These are phyloP conservation scores for Suillus subaureus DNA, from an alignment of 768 basidiomycete genomes.

Conservation along the genomic window DNA sequence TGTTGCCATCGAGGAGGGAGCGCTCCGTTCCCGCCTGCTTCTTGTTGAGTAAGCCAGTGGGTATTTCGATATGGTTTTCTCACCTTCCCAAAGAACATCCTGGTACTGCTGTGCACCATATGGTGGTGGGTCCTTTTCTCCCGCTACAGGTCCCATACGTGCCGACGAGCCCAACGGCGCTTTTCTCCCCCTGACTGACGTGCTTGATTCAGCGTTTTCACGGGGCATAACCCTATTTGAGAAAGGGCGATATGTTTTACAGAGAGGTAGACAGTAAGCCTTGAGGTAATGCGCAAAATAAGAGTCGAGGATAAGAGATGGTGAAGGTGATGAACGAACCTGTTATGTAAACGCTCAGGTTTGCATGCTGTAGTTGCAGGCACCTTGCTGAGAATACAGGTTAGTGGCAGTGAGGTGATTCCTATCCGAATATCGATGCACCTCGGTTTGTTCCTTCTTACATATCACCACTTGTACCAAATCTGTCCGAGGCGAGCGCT, in stretches of 20 bases:
- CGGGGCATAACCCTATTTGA: not conserved
- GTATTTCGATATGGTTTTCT: not conserved
- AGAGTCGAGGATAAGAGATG: not conserved
- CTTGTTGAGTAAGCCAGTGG: not conserved
- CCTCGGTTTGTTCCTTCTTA: not conserved
- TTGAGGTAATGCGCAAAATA: not conserved
- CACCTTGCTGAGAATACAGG: not conserved
- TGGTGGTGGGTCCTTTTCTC: not conserved
- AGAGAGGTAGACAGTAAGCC: not conserved
- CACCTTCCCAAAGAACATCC: not conserved
- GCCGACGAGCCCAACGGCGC: not conserved
- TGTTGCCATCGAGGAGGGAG: not conserved
- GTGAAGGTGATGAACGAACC: not conserved
- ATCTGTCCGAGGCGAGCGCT: not conserved
- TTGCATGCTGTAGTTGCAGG: not conserved
- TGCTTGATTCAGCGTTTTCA: not conserved
- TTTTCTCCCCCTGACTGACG: not conserved
- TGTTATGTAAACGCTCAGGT: not conserved
- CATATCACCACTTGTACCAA: not conserved
- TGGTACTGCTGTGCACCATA: not conserved
- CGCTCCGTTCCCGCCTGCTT: not conserved
- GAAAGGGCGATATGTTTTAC: not conserved
- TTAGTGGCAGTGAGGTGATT: not conserved
- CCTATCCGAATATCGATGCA: not conserved
- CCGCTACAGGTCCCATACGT: not conserved